Evolutionary conservation across 768 basidiomycete species (phyloP).

Genomic region (Leucocoprinus birnbaumii): DNA sequence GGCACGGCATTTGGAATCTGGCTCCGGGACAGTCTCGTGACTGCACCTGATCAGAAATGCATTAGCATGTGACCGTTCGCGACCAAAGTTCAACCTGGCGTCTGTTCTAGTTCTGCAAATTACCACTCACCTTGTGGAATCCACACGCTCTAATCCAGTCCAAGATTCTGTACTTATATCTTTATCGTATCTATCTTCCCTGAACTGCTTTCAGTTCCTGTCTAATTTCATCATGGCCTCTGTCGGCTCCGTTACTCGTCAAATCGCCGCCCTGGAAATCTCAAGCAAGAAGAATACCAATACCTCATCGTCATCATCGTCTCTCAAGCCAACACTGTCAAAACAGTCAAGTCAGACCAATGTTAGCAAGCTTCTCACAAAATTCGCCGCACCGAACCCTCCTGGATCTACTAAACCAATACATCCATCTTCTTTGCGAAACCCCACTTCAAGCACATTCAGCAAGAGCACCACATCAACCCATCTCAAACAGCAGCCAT

Average conservation of each 20-base stretch:
- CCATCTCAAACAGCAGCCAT: conserved; percentile 25
- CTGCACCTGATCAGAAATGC: too few relatives aligned
- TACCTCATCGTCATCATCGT: conserved; percentile 26
- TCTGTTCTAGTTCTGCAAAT: too few relatives aligned
- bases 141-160: too few relatives aligned
- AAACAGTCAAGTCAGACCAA: conserved; percentile 60
- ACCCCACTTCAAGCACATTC: conserved; percentile 24
- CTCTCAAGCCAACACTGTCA: conserved; percentile 30
- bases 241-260: conserved; percentile 61
- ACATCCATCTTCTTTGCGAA: conserved; percentile 42
- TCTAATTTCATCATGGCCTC: conserved; percentile 27
- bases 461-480: conserved; percentile 15
- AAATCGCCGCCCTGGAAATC: conserved; percentile 70
- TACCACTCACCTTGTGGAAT: too few relatives aligned
- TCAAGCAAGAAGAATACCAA: conserved; percentile 44
- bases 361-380: conserved; percentile 70
- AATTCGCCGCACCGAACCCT: conserved; percentile 68
- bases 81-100: too few relatives aligned
- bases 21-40: too few relatives aligned
- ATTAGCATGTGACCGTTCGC: too few relatives aligned
- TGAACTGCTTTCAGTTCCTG: neutral
- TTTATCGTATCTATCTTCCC: neutral
- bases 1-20: too few relatives aligned
- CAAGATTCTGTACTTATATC: too few relatives aligned
- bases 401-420: conserved; percentile 33